Base-by-base conservation (phyloP, 345 rosid genomes). In the Hevea brasiliensis region DNA sequence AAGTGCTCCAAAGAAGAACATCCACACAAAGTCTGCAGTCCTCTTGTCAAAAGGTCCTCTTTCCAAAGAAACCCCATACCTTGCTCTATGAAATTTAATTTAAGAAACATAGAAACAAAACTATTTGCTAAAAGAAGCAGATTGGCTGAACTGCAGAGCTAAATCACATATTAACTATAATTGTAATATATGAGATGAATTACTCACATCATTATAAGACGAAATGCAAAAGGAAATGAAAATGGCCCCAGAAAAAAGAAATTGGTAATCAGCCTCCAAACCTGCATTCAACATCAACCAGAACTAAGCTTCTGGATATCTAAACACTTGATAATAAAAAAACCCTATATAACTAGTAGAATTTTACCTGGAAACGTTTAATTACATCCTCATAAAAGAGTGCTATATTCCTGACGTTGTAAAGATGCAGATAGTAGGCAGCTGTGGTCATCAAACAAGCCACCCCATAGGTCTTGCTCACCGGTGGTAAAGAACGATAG, bases 21-120 rank as follows among this genome's bases (percentile, higher is more conserved):
- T 89, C 91, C 93, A 89, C 32, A 87, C 78, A 75, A 69, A 87
- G 66, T 89, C 93, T 20, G 91, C 89, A 12, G 87, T 86, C 74
- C 93, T 86, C 81, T 86, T 87, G 79, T 86, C 87, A 60, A 89
- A 87, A 14, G 91, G 83, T 29, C 85, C 93, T 61, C 80, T 81
- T 83, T 89, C 93, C 62, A 89, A 63, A n/a, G 84, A 76, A 47
- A 89, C 91, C 26, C 91, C 89, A 77, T 84, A 87, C 75, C 67
- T 84, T 56, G 89, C 91, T 84, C 90, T 87, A 23, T 65, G 24
- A n/a, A 70, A 65, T 71, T 61, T 5, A 62, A 58, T 56, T 41
- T 35, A 4, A 37, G 4, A 7, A 57, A 9, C 13, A 44, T 20
- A 9, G 21, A 9, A 48, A 24, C 37, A 3, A 42, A 53, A 37